Conservation (phyloP, 2,329 filamentous ascomycete species). For the Pleochaeta shiraiana region DNA sequence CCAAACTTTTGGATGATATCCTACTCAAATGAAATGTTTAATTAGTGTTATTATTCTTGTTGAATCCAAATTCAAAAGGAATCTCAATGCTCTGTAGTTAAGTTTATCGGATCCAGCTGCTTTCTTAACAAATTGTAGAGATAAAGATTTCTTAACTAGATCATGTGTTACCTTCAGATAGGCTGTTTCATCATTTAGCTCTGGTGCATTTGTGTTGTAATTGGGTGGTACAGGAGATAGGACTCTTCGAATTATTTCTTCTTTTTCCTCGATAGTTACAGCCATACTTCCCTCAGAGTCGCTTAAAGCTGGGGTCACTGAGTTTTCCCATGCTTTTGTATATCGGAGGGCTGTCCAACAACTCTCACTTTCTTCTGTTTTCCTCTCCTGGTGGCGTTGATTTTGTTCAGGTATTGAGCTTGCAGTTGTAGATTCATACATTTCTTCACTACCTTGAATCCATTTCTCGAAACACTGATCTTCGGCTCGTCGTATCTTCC, state of each 20-base stretch:
- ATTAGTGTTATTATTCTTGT: neutral
- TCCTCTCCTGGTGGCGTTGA: neutral
- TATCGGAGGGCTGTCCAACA: conserved; percentile 3
- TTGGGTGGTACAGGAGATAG: neutral
- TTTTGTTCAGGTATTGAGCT: neutral
- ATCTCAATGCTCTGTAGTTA: neutral
- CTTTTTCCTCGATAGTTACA: conserved; percentile 2
- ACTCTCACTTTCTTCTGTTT: neutral
- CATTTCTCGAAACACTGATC: neutral
- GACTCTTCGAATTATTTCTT: conserved; percentile 2
- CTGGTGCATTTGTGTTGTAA: neutral
- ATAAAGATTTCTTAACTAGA: neutral
- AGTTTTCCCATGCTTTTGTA: neutral
- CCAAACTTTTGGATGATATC: neutral
- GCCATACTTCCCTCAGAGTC: neutral
- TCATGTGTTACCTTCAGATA: neutral
- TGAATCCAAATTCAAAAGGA: neutral
- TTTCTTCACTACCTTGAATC: neutral
- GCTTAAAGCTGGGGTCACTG: neutral
- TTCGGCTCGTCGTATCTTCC: neutral
- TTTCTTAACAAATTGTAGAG: neutral
- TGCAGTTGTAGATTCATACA: neutral
- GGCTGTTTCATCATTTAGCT: neutral
- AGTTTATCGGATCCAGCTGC: neutral
- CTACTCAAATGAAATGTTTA: neutral